Base-by-base conservation (phyloP, 176 grass and related monocot species). In the Luzula sylvatica region DNA sequence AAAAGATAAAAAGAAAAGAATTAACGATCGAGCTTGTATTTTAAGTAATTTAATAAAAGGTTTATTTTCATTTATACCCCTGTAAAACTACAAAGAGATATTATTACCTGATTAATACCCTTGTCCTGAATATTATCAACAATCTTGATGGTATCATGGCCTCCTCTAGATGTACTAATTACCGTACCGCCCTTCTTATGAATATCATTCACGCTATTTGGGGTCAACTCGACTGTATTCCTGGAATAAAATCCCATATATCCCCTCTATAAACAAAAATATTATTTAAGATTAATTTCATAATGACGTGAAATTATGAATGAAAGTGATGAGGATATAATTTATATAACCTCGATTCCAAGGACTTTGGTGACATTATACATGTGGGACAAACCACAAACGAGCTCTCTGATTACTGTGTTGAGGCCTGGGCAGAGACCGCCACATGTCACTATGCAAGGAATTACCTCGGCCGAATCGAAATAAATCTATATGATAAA, bases 401-500 rank as follows among this genome's bases (percentile, higher is more conserved):
- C 92, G 19, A 98, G 26, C 74, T 98, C 92, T 68, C 92, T 89
- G 25, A 98, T 98, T 40, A 98, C 92, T 52, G 85, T 90, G 77
- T 90, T 98, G 45, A 98, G 81, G 44, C 92, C 85, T 68, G 85
- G 92, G 68, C 92, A 98, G 70, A 98, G 92, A 12, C 92, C 92
- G 52, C 92, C 92, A 66, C 92, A 98, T 7, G 92, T 98, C 28
- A 98, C 85, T 79, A 98, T 98, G 68, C 85, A 98, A 16, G 92
- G 74, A 73, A 73, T 57, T 27, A 86, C 81, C 22, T 98, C 81
- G 71, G 89, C 85, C 40, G 85, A 50, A 8, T 98, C 81, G 3
- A 90, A 98, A 50, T 90, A 90, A 23, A 98, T 77, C 92, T 98
- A 64, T 17, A 32, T 25, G 47, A 29, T 24, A 20, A 64, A 46